These are phyloP conservation scores for Sporobolomyces phaffii DNA, from an alignment of 768 basidiomycete genomes.

Conservation along the genomic window DNA sequence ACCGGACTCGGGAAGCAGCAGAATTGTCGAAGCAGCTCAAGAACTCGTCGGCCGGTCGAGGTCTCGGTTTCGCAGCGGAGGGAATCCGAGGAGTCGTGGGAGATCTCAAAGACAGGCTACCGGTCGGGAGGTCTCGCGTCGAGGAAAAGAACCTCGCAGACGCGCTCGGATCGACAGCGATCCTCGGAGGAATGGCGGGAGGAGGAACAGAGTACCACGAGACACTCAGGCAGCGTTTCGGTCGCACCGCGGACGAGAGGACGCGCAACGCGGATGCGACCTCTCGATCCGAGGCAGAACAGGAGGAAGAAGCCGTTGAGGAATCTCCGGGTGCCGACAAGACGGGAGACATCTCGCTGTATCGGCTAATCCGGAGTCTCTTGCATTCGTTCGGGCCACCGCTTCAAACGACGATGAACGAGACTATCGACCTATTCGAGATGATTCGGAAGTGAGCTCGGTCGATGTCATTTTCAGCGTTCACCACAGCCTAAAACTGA, in stretches of 20 bases:
- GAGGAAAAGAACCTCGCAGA: background rate
- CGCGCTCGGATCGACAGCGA: background rate
- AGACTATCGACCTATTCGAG: slow-evolving; percentile 11
- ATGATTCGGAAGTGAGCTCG: slow-evolving; percentile 24
- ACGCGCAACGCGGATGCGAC: background rate
- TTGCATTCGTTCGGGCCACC: slow-evolving; percentile 1
- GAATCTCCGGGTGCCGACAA: background rate
- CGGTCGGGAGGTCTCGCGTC: background rate
- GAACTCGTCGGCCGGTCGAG: background rate
- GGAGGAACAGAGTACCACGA: background rate
- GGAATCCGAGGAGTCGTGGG: slow-evolving; percentile 13
- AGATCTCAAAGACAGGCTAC: background rate
- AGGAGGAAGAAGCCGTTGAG: background rate
- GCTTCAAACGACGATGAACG: background rate
- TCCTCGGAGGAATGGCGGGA: slow-evolving; percentile 9
- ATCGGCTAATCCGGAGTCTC: slow-evolving; percentile 4
- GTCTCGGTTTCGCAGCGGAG: slow-evolving; percentile 13
- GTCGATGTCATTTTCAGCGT: background rate
- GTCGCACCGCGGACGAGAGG: no score
- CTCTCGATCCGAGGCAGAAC: background rate
- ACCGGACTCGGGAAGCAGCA: background rate
- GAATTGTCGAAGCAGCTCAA: slow-evolving; percentile 24
- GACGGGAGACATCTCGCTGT: slow-evolving; percentile 9
- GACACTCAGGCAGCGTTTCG: background rate
- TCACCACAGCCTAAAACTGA: background rate